Evolutionary conservation across 495 filamentous ascomycete species (phyloP).

Genomic region (Rhypophila decipiens): DNA sequence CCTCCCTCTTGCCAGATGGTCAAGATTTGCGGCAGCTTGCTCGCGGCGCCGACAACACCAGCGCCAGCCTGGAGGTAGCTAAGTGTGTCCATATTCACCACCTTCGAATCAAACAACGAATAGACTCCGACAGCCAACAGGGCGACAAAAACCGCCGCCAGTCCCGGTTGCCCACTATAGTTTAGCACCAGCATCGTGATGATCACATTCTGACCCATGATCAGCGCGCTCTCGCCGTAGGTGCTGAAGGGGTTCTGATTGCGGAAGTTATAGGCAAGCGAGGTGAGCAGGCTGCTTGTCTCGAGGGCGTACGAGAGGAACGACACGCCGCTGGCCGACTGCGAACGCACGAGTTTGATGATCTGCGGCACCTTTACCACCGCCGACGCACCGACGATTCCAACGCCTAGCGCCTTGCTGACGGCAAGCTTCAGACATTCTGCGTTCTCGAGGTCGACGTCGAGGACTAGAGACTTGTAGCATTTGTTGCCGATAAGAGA

Average conservation of each 20-base stretch:
- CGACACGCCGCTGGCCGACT: conserved; percentile 72
- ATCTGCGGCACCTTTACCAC: conserved; percentile 96
- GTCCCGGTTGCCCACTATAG: conserved; percentile 55
- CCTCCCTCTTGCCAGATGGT: conserved; percentile 76
- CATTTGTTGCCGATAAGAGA: conserved; percentile 76
- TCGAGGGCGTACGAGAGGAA: conserved; percentile 91
- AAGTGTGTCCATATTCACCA: conserved; percentile 64
- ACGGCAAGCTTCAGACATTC: conserved; percentile 80
- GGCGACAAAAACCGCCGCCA: conserved; percentile 69
- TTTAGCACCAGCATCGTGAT: conserved; percentile 79
- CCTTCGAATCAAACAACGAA: conserved; percentile 58
- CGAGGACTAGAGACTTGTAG: conserved; percentile 74
- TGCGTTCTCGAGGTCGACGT: conserved; percentile 65
- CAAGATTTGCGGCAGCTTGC: conserved; percentile 87
- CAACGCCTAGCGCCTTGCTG: conserved; percentile 87
- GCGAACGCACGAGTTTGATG: conserved; percentile 74
- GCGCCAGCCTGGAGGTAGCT: conserved; percentile 77
- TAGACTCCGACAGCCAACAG: conserved; percentile 60
- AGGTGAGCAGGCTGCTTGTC: conserved; percentile 75
- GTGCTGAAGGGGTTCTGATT: conserved; percentile 92
- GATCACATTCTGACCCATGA: conserved; percentile 83
- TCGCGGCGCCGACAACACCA: conserved; percentile 72
- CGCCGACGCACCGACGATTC: conserved; percentile 79
- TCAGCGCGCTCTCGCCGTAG: conserved; percentile 88
- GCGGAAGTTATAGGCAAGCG: conserved; percentile 81